Evolutionary conservation across 179 eudicot species (phyloP), one percentile per base, ranked within the genome.

Genomic region (Dionaea muscipula): DNA sequence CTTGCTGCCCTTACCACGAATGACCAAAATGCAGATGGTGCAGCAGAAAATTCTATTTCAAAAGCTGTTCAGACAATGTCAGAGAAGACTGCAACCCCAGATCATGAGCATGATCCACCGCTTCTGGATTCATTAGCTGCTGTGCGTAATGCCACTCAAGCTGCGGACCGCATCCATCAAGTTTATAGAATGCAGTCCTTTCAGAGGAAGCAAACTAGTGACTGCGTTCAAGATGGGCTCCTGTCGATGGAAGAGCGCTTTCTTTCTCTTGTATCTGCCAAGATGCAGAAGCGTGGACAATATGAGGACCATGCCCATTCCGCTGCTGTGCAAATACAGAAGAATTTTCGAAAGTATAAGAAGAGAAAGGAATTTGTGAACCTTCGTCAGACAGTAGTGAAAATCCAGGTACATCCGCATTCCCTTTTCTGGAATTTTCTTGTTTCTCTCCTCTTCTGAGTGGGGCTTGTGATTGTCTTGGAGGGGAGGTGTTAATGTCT

Each of bases 91-190:
- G 83, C 77, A 24, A 63, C 72, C 55, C 79, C 78, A 24, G 68
- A 49, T 35, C 45, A 57, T 33, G 76, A 60, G 16, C 57, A 69
- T 66, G 66, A 63, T 43, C 67, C 68, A 20, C 53, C 84, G 20
- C 65, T 84, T 38, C 77, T 60, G 69, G 78, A 70, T 28, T 76
- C 87, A 36, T 74, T 81, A 48, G 81, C 81, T 56, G 87, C 87
- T 48, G 66, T 78, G 39, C 63, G 82, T 52, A 76, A 79, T 54
- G 79, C 94, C 35, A 79, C 83, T 57, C 85, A 75, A 71, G 94
- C 94, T 40, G 84, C 84, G 57, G 81, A 76, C 62, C 75, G 79
- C 20, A 81, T 84, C 35, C 85, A 84, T 63, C 71, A 77, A 68
- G 83, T 79, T 59, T 81, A 72, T 61, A 72, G 94, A 60, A 75